phyloP scores from a whole-genome alignment of 192 early-diverging fungal species.

The Gaertneriomyces sp. region DNA sequence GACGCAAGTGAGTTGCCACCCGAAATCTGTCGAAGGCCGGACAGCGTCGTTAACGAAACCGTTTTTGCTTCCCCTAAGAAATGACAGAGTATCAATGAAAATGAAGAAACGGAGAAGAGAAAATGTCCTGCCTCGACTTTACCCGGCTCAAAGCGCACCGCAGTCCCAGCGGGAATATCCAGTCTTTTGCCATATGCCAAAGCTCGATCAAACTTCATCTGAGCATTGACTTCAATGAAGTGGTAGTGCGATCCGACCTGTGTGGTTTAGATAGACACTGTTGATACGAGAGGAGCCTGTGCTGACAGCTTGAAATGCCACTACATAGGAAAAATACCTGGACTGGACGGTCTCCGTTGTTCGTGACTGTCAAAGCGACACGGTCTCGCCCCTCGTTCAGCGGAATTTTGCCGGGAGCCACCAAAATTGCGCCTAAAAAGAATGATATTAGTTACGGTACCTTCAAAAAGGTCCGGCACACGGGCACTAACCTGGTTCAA shows the following conservation, averaged over 20 bases:
- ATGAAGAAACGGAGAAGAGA: conserved; percentile 4
- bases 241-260: conserved; percentile 95
- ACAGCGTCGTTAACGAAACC: conserved; percentile 80
- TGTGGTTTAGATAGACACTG: background rate
- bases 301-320: background rate
- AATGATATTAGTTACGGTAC: background rate
- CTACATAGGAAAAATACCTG: conserved; percentile 51
- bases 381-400: conserved; percentile 78
- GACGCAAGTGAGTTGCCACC: conserved; percentile 84
- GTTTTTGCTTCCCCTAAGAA: conserved; percentile 74
- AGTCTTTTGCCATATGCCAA: conserved; percentile 81
- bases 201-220: conserved; percentile 76
- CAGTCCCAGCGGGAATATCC: conserved; percentile 91
- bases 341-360: conserved; percentile 91
- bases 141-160: conserved; percentile 90
- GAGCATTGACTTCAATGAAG: conserved; percentile 87
- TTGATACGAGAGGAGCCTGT: background rate
- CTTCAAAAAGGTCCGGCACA: no score
- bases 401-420: conserved; percentile 62
- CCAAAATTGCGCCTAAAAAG: conserved; percentile 64
- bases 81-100: background rate
- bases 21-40: conserved; percentile 68
- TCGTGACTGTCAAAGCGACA: conserved; percentile 70
- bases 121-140: background rate
- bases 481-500: no score